Evolutionary conservation across 352 stramenopile genomes (phyloP).

Genomic region (Phytophthora idaei): DNA sequence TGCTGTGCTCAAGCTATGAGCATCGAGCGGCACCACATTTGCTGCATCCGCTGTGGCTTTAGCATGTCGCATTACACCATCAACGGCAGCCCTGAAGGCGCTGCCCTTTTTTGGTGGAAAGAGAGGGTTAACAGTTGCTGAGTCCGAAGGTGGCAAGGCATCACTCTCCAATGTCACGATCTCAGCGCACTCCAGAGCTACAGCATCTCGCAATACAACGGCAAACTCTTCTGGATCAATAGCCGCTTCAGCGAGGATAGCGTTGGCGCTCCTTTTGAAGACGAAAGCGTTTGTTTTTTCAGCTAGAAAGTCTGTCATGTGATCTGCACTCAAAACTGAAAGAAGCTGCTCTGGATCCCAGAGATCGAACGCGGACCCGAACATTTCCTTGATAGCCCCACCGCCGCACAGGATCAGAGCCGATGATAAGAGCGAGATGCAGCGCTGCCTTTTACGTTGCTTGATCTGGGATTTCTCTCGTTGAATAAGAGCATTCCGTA

Average conservation of each 20-base stretch:
- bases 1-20: background rate
- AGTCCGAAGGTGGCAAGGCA: background rate
- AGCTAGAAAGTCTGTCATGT: slow-evolving; percentile 7
- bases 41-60: background rate
- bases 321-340: background rate
- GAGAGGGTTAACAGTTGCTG: background rate
- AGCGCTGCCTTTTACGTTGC: background rate
- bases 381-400: background rate
- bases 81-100: background rate
- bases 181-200: background rate
- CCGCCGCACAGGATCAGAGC: slow-evolving; percentile 18
- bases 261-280: slow-evolving; percentile 9
- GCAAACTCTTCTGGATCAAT: slow-evolving; percentile 16
- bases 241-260: background rate
- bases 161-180: background rate
- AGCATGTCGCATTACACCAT: background rate
- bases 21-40: background rate
- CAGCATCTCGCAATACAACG: slow-evolving; percentile 6
- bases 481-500: slow-evolving; percentile 10
- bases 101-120: background rate
- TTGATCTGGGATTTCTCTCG: slow-evolving; percentile 3
- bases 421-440: slow-evolving; percentile 7
- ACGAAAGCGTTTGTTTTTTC: slow-evolving; percentile 5
- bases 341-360: slow-evolving; percentile 5
- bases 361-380: slow-evolving; percentile 1